phyloP scores from a whole-genome alignment of 2,329 filamentous ascomycete species.

The Clathrospora elynae region DNA sequence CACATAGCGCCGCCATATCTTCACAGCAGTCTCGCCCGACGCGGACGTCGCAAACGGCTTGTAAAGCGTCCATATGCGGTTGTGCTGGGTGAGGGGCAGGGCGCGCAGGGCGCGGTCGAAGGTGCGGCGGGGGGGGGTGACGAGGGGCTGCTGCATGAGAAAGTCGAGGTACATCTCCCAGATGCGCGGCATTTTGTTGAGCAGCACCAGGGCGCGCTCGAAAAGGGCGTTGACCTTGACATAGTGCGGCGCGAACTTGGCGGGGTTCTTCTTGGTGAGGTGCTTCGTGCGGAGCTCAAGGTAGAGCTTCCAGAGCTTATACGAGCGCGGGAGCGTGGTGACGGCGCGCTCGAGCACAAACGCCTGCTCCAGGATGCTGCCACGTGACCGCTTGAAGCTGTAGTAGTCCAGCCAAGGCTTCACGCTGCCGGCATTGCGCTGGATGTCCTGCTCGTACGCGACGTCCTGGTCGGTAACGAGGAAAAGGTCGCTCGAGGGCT shows the following conservation, averaged over 20 bases:
- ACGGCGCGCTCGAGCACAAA: conserved; percentile 90
- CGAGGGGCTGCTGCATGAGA: conserved; percentile 85
- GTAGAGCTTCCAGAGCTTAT: conserved; percentile 99
- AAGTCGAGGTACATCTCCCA: conserved; percentile 98
- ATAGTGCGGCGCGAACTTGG: conserved; percentile 78
- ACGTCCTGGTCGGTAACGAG: conserved; percentile 81
- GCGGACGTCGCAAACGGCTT: conserved; percentile 89
- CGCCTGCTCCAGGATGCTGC: conserved; percentile 82
- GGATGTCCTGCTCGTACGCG: conserved; percentile 93
- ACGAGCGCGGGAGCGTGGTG: conserved; percentile 85
- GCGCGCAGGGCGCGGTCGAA: conserved; percentile 93
- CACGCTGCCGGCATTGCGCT: conserved; percentile 81
- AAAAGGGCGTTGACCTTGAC: conserved; percentile 94
- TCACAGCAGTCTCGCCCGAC: conserved; percentile 86
- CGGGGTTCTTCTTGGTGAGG: conserved; percentile 80
- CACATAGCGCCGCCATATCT: conserved; percentile 94
- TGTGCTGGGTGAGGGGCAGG: conserved; percentile 91
- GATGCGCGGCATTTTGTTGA: conserved; percentile 98
- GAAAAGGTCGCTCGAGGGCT: conserved; percentile 45
- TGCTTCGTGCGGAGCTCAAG: conserved; percentile 83
- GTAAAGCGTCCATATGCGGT: conserved; percentile 92
- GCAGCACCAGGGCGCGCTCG: conserved; percentile 85
- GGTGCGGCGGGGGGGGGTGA: conserved; percentile 82
- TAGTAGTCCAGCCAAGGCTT: conserved; percentile 97
- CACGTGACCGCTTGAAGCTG: conserved; percentile 87